Conservation (phyloP, 2,329 filamentous ascomycete species). For the Dactylellina leptospora region DNA sequence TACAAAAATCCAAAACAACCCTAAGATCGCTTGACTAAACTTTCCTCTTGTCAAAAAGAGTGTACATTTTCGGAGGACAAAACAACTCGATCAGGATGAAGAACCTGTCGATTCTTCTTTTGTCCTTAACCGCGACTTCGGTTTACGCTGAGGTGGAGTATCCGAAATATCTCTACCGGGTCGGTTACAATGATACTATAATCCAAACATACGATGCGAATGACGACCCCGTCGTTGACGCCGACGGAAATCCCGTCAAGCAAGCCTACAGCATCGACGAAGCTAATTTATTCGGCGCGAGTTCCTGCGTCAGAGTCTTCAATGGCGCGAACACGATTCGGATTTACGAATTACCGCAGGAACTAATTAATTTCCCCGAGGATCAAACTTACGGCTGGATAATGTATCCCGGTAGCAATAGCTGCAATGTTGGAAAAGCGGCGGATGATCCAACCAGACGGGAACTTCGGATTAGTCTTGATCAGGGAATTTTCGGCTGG, state of each 20-base stretch:
- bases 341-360: background rate
- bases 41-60: no score
- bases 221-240: background rate
- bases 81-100: conserved; percentile 20
- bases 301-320: conserved; percentile 18
- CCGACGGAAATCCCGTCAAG: background rate
- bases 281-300: conserved; percentile 13
- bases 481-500: conserved; percentile 15
- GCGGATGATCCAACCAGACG: background rate
- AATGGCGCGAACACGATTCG: conserved; percentile 17
- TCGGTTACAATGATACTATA: conserved; percentile 11
- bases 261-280: background rate
- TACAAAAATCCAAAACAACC: background rate
- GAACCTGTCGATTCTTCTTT: background rate
- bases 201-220: conserved; percentile 14
- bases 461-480: conserved; percentile 9
- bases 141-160: conserved; percentile 1
- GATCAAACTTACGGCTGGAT: conserved; percentile 30
- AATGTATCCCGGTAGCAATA: conserved; percentile 24
- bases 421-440: conserved; percentile 12
- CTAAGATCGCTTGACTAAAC: background rate
- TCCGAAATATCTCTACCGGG: conserved; percentile 19
- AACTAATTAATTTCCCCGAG: background rate
- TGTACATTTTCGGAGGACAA: no score
- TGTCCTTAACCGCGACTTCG: background rate